phyloP scores from a whole-genome alignment of 1,284 basidiomycete species.

The Pascua guehoae region DNA sequence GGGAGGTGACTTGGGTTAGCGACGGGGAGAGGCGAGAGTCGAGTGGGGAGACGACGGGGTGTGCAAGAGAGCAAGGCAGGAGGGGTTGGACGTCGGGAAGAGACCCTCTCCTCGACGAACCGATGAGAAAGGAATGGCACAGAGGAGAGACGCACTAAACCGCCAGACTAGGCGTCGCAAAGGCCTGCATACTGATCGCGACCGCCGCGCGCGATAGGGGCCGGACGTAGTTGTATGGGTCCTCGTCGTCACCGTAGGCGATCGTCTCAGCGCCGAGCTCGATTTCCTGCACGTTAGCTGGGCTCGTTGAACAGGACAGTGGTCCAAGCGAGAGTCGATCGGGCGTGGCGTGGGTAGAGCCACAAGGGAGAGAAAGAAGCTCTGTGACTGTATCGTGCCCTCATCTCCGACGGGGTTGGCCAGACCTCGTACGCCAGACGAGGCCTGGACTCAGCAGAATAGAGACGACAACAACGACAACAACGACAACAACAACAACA shows the following conservation, averaged over 20 bases:
- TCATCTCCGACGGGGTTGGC: too few relatives aligned
- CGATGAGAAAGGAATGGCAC: neutral
- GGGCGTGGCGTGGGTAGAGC: neutral
- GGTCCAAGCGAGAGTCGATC: neutral
- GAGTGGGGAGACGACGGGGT: neutral
- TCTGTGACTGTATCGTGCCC: neutral
- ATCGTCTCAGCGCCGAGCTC: conserved; percentile 42
- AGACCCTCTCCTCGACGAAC: neutral
- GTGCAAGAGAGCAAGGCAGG: too few relatives aligned
- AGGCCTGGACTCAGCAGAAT: too few relatives aligned
- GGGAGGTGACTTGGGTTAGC: conserved; percentile 37
- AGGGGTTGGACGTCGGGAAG: too few relatives aligned
- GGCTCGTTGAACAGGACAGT: neutral
- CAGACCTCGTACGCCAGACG: neutral
- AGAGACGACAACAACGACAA: too few relatives aligned
- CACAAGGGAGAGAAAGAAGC: neutral
- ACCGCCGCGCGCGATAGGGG: conserved; percentile 48
- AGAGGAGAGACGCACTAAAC: conserved; percentile 39
- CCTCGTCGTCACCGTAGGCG: conserved; percentile 40
- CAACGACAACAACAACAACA: too few relatives aligned
- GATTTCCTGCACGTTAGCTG: conserved; percentile 32
- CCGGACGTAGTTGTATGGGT: conserved; percentile 46
- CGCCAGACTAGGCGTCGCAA: conserved; percentile 44
- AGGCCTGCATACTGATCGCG: conserved; percentile 39
- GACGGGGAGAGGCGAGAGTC: neutral